Evolutionary conservation across 2,329 filamentous ascomycete genomes (phyloP).

Genomic region (Colletotrichum sp.): DNA sequence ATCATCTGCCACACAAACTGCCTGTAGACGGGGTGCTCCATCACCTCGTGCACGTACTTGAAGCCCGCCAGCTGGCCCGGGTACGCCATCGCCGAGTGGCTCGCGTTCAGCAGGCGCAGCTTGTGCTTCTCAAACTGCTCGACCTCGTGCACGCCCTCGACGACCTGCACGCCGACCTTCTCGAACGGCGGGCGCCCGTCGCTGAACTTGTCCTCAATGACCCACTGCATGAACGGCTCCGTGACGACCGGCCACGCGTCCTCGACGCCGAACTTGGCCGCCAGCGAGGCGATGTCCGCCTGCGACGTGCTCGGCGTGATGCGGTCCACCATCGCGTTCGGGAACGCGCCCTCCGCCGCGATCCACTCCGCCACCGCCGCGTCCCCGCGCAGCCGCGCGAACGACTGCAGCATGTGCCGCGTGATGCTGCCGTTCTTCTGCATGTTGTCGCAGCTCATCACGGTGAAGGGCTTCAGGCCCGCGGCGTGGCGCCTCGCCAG

Average conservation of each 20-base stretch:
- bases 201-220: slow-evolving; percentile 57
- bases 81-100: slow-evolving; percentile 58
- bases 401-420: slow-evolving; percentile 55
- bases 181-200: slow-evolving; percentile 58
- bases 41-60: slow-evolving; percentile 59
- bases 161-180: slow-evolving; percentile 57
- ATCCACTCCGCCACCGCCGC: slow-evolving; percentile 56
- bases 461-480: slow-evolving; percentile 57
- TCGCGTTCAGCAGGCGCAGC: slow-evolving; percentile 58
- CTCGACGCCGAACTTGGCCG: slow-evolving; percentile 49
- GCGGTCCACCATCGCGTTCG: slow-evolving; percentile 61
- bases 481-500: slow-evolving; percentile 48
- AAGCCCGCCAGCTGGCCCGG: slow-evolving; percentile 56
- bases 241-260: slow-evolving; percentile 60
- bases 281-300: slow-evolving; percentile 48
- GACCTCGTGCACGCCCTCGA: slow-evolving; percentile 54
- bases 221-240: slow-evolving; percentile 62
- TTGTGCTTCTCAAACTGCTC: slow-evolving; percentile 63
- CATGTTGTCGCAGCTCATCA: slow-evolving; percentile 63
- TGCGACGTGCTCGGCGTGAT: slow-evolving; percentile 56
- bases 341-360: slow-evolving; percentile 50
- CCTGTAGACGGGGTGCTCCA: slow-evolving; percentile 51
- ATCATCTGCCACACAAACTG: slow-evolving; percentile 59
- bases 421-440: slow-evolving; percentile 61
- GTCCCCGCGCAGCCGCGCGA: slow-evolving; percentile 48